These are phyloP conservation scores for Eruca vesicaria DNA, from an alignment of 441 rosid genomes.

Conservation along the genomic window DNA sequence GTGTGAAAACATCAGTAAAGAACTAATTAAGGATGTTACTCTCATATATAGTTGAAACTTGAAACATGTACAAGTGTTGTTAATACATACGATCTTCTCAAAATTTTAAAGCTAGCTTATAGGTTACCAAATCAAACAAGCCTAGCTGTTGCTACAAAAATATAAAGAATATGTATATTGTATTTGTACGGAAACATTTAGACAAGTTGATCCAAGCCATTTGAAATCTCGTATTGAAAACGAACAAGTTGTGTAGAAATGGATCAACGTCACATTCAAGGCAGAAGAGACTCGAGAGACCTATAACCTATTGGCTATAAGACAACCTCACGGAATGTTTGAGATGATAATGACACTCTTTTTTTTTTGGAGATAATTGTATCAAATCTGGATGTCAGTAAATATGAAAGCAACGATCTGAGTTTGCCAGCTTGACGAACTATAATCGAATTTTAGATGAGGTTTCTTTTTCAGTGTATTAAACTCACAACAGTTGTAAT, in stretches of 20 bases:
- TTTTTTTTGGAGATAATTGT: background rate
- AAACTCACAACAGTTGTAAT: slow-evolving; percentile 6
- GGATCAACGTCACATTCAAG: background rate
- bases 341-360: slow-evolving; percentile 13
- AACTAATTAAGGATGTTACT: background rate
- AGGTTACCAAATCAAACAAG: too few relatives aligned
- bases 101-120: too few relatives aligned
- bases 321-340: slow-evolving; percentile 11
- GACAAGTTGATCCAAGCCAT: background rate
- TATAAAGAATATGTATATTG: too few relatives aligned
- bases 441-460: background rate
- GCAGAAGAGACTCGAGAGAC: background rate
- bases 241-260: slow-evolving; percentile 16
- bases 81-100: too few relatives aligned
- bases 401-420: slow-evolving; percentile 12
- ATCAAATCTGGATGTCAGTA: background rate
- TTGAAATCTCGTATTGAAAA: slow-evolving; percentile 8
- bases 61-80: background rate
- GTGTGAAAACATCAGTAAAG: background rate
- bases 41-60: too few relatives aligned
- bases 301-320: background rate
- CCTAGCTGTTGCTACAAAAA: background rate
- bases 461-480: background rate
- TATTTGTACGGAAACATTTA: background rate
- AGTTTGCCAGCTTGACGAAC: slow-evolving; percentile 3